Evolutionary conservation across 345 rosid genomes (phyloP), one percentile per base, ranked within the genome.

Genomic region (Rhodamnia rubescens): DNA sequence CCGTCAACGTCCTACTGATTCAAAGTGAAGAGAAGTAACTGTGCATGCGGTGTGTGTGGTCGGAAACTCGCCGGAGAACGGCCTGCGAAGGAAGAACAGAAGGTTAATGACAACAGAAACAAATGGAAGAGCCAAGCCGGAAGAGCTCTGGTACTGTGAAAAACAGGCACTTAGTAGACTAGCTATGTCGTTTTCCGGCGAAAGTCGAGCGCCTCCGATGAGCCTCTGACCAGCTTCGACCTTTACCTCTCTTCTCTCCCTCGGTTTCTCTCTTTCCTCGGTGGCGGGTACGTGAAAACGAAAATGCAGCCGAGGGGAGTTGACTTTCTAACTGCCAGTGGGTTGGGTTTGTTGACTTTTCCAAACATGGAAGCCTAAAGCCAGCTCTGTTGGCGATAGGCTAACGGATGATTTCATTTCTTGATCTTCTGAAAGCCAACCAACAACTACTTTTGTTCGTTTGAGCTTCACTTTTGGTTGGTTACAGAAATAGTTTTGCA

Each of bases 291-390:
- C 59, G 59, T 56, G n/a, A 56, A 10, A 22, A 21, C 52, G 52
- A 50, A 50, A 50, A 2, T 50, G 52, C 52, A 56, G 59, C 59
- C 12, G 59, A 56, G n/a, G 59, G 59, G n/a, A 56, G n/a, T 56
- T 69, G 80, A 69, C 80, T 36, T 69, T 69, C 21, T 24, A 18
- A 44, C 47, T 69, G 26, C 80, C 2, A 44, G 80, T 18, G 80
- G 47, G 20, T 69, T 69, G 80, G 40, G 80, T 69, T 69, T 69
- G 47, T 32, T 83, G 84, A 54, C 84, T 26, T 11, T 29, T 55
- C 22, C 49, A 40, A 11, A 24, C 11, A 26, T 29, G 54, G 87
- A 90, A 82, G 84, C 89, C 89, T 88, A 88, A 88, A 84, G 85
- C 86, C 58, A 69, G 40, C 80, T 69, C 80, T 69, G 80, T 69